Percentiles rank a stretch among this genome's conserved stretches.
Conservation (phyloP, 495 filamentous ascomycete species). For the Talaromyces proteolyticus region DNA sequence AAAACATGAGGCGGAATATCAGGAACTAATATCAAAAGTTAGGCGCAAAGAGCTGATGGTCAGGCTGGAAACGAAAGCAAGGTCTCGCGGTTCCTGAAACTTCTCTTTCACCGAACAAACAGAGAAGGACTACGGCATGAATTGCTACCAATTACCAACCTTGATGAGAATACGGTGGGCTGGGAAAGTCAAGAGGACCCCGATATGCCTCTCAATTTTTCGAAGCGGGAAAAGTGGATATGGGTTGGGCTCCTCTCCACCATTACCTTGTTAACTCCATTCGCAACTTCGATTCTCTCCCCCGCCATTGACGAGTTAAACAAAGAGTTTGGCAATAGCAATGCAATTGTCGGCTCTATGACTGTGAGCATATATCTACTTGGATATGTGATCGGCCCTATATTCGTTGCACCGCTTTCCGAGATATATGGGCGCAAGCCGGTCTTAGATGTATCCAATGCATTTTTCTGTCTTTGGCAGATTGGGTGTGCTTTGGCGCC, state of each 20-base stretch:
- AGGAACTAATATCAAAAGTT: too few relatives aligned
- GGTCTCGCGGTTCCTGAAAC: neutral
- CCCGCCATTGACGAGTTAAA: slow-evolving; percentile 2
- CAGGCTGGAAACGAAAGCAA: neutral
- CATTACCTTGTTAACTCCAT: slow-evolving; percentile 10
- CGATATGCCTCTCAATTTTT: slow-evolving; percentile 9
- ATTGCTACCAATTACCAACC: neutral
- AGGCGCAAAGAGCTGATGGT: too few relatives aligned
- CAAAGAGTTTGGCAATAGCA: slow-evolving; percentile 2
- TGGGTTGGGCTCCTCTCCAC: slow-evolving; percentile 5
- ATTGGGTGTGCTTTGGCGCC: slow-evolving; percentile 44
- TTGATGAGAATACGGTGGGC: slow-evolving; percentile 5
- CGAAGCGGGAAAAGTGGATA: slow-evolving; percentile 8
- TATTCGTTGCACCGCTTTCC: slow-evolving; percentile 51
- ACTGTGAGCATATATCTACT: slow-evolving; percentile 22
- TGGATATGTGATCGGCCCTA: slow-evolving; percentile 41
- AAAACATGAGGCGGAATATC: too few relatives aligned
- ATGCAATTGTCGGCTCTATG: neutral
- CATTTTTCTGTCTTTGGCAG: slow-evolving; percentile 53
- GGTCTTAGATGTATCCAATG: slow-evolving; percentile 43
- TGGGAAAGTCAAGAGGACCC: slow-evolving; percentile 12
- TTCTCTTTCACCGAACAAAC: neutral
- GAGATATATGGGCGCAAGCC: slow-evolving; percentile 44
- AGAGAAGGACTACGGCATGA: neutral
- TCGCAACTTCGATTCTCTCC: slow-evolving; percentile 8